These are phyloP conservation scores for Canna indica DNA, from an alignment of 176 grass and related monocot genomes.

Conservation along the genomic window DNA sequence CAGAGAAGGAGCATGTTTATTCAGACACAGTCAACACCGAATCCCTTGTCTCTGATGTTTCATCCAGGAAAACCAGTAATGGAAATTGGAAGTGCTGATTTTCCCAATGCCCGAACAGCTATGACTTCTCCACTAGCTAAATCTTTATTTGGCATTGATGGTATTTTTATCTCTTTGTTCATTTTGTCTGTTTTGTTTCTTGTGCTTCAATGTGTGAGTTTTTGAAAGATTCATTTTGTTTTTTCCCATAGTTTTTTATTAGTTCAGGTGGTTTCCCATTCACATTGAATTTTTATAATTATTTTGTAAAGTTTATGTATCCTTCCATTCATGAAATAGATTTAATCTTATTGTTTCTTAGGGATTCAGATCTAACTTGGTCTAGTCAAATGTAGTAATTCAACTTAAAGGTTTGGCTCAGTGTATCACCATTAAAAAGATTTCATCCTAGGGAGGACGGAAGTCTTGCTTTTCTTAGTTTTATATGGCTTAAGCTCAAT, in stretches of 20 bases:
- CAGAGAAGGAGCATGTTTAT: slow-evolving; percentile 98
- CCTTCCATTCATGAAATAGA: no score
- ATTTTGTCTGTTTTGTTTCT: not conserved
- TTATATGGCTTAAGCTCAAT: not conserved
- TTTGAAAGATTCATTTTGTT: not conserved
- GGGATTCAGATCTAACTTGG: no score
- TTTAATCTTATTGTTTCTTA: no score
- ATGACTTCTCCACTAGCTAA: slow-evolving; percentile 89
- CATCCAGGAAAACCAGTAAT: slow-evolving; percentile 89
- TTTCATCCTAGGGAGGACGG: not conserved
- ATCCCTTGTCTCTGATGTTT: slow-evolving; percentile 92
- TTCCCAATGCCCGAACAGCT: slow-evolving; percentile 57
- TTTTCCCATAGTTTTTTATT: not conserved
- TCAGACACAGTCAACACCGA: slow-evolving; percentile 82
- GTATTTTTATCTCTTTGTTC: slow-evolving; percentile 27
- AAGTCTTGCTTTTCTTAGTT: not conserved
- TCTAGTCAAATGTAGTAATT: no score
- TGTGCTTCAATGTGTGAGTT: not conserved
- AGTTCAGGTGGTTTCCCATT: not conserved
- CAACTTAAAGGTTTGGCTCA: no score
- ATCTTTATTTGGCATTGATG: slow-evolving; percentile 65
- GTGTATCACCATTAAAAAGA: not conserved
- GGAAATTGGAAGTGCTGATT: slow-evolving; percentile 94
- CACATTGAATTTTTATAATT: not conserved
- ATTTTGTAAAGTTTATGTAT: not conserved